Base-by-base conservation (phyloP, 176 grass and related monocot species). In the Bonia amplexicaulis region DNA sequence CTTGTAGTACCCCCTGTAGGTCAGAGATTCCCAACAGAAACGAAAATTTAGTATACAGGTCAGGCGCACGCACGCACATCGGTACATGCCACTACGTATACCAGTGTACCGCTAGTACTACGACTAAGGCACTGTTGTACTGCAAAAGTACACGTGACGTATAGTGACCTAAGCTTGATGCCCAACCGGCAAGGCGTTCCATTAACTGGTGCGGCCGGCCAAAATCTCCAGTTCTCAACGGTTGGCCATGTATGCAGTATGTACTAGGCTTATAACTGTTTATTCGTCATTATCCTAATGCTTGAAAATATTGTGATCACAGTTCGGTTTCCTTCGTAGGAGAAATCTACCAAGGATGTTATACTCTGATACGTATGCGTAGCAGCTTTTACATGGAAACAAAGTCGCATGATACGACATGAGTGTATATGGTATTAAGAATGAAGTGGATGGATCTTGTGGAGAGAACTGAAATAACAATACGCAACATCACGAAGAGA, bases 1-100 rank as follows among this genome's bases (percentile, higher is more conserved):
- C 85, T 92, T 93, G 77, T 95, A 95, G 82, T 98, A 98, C 6
- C 93, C 96, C 82, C 96, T 98, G 89, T 41, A 11, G 51, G 51
- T 69, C 57, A 66, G 19, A 71, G 46, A 39, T 44, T 41, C 53
- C 48, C 59, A 55, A 58, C 17, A 35, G 12, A 22, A 17, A 73
- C 44, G 22, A 76, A 8, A 51, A 25, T 65, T 37, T 4, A 47
- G n/a, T 8, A 39, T 12, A 57, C 55, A 27, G 14, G n/a, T 13
- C 61, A 60, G 27, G 54, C 14, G 64, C 31, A 20, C 15, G 64
- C 29, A 31, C 12, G 13, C 12, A 63, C 11, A 6, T 37, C 5
- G 35, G 35, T 16, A 35, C 14, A 61, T 61, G 23, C 57, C n/a
- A 62, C 60, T 63, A 29, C 12, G 12, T 25, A 25, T 14, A 63